These are phyloP conservation scores for Sphaerulina vaccinii DNA, from an alignment of 2,329 filamentous ascomycete genomes.

Conservation along the genomic window DNA sequence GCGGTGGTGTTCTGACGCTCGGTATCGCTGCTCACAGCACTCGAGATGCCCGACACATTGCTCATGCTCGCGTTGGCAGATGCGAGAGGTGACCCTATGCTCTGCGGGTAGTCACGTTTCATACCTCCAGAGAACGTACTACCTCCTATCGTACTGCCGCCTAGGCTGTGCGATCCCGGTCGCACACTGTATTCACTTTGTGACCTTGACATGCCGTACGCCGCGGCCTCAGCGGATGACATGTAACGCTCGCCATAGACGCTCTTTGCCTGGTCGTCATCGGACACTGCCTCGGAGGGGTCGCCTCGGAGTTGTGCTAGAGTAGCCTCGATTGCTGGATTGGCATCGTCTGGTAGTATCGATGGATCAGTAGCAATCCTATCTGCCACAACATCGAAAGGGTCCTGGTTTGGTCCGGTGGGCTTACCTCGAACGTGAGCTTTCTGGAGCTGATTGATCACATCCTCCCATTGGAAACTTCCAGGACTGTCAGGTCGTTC, in stretches of 20 bases:
- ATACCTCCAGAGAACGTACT: slow-evolving; percentile 22
- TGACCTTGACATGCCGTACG: slow-evolving; percentile 14
- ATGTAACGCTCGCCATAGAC: slow-evolving; percentile 17
- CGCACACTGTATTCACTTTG: slow-evolving; percentile 23
- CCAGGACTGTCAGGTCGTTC: slow-evolving; percentile 51
- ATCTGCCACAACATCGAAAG: slow-evolving; percentile 30
- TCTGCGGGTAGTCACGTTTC: slow-evolving; percentile 21
- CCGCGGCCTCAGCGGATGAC: slow-evolving; percentile 11
- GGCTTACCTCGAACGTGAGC: slow-evolving; percentile 28
- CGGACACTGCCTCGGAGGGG: slow-evolving; percentile 11
- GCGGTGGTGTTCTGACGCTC: slow-evolving; percentile 35
- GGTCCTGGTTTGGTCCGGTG: slow-evolving; percentile 24
- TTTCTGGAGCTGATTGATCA: slow-evolving; percentile 47
- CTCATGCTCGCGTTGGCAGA: slow-evolving; percentile 32
- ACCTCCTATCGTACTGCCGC: slow-evolving; percentile 18
- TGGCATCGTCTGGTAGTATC: slow-evolving; percentile 29
- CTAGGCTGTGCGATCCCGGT: slow-evolving; percentile 27
- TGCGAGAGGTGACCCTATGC: slow-evolving; percentile 20
- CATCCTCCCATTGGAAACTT: slow-evolving; percentile 53
- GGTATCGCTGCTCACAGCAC: slow-evolving; percentile 36
- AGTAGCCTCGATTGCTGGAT: slow-evolving; percentile 32
- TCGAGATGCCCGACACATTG: slow-evolving; percentile 31
- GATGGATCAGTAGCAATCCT: slow-evolving; percentile 32
- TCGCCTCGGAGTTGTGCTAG: slow-evolving; percentile 24
- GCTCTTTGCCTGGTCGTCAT: slow-evolving; percentile 27